Evolutionary conservation across 164 flowering plant genomes (phyloP).

Genomic region (Liquidambar formosana): DNA sequence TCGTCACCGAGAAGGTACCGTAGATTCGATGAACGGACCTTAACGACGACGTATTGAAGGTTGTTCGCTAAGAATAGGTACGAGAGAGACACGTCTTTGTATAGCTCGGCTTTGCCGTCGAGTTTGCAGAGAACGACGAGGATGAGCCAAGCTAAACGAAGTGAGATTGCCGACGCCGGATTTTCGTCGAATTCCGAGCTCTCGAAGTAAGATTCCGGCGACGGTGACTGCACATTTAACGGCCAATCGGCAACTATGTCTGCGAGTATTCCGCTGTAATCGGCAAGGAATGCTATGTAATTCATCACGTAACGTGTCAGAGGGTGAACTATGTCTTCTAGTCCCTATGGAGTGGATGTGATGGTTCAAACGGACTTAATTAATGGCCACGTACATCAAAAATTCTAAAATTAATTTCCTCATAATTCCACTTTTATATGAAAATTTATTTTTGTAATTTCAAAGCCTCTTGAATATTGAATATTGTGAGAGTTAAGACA

Average conservation of each 20-base stretch:
- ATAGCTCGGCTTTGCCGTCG: conserved; percentile 50
- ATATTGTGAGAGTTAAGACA: no score
- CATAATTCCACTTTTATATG: no score
- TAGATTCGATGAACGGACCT: conserved; percentile 46
- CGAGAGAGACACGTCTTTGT: conserved; percentile 58
- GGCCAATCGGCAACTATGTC: conserved; percentile 51
- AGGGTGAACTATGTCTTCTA: conserved; percentile 58
- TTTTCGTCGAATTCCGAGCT: conserved; percentile 22
- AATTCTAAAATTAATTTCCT: no score
- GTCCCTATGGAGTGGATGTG: no score
- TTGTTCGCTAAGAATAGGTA: conserved; percentile 69
- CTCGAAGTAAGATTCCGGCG: conserved; percentile 46
- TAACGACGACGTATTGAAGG: conserved; percentile 57
- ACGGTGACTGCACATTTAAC: conserved; percentile 11
- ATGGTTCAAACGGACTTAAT: no score
- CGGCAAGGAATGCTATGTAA: conserved; percentile 48
- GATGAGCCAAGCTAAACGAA: conserved; percentile 54
- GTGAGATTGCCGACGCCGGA: conserved; percentile 27
- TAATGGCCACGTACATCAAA: no score
- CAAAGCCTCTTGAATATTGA: no score
- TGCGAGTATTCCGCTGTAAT: conserved; percentile 42
- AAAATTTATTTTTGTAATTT: no score
- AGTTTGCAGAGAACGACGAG: conserved; percentile 67
- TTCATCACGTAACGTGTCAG: conserved; percentile 70
- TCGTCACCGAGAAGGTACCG: conserved; percentile 46